phyloP scores from a whole-genome alignment of 2,329 filamentous ascomycete species.

The Xylariaceae sp. region DNA sequence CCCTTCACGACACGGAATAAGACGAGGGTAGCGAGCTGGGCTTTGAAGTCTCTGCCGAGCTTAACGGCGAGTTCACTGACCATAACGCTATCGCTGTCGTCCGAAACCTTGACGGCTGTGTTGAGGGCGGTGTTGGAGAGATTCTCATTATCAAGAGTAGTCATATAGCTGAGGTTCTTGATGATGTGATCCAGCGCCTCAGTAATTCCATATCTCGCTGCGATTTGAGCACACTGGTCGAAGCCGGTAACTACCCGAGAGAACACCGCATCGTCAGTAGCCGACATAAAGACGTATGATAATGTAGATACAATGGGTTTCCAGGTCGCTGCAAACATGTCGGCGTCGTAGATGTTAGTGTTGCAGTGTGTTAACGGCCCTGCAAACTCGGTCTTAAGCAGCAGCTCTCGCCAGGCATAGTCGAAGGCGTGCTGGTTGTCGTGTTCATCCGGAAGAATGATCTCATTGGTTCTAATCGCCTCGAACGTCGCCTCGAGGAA shows the following conservation, averaged over 20 bases:
- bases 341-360: conserved; percentile 91
- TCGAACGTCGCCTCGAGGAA: conserved; percentile 85
- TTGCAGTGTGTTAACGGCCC: conserved; percentile 72
- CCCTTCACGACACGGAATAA: conserved; percentile 86
- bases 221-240: conserved; percentile 91
- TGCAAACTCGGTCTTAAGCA: conserved; percentile 75
- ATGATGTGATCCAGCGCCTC: conserved; percentile 92
- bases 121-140: conserved; percentile 83
- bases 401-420: conserved; percentile 92
- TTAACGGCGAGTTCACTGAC: conserved; percentile 96
- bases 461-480: conserved; percentile 87
- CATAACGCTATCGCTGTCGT: conserved; percentile 77
- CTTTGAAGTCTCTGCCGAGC: conserved; percentile 87
- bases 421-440: conserved; percentile 96
- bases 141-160: conserved; percentile 70
- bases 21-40: conserved; percentile 90
- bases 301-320: conserved; percentile 89
- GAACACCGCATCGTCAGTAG: conserved; percentile 93
- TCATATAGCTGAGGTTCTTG: conserved; percentile 84
- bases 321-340: conserved; percentile 98
- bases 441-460: conserved; percentile 94
- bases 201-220: conserved; percentile 72
- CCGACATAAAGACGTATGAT: conserved; percentile 98
- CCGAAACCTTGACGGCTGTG: conserved; percentile 88
- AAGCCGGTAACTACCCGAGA: conserved; percentile 90